phyloP scores from a whole-genome alignment of 1,139 yeast genomes.

The Geotrichum candidum region DNA sequence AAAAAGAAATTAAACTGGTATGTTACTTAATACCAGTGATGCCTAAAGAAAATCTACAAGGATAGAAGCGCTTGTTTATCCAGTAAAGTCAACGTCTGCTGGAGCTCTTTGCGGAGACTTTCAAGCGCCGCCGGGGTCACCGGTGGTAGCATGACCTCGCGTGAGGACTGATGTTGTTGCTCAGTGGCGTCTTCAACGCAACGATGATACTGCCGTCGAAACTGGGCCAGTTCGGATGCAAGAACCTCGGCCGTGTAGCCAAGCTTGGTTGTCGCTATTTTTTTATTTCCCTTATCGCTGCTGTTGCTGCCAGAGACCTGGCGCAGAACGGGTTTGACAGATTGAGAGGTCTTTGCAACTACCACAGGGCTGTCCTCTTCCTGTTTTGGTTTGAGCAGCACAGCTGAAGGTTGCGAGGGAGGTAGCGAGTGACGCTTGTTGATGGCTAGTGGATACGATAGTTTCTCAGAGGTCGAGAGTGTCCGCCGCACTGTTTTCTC shows the following conservation, averaged over 20 bases:
- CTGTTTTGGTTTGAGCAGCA: not conserved
- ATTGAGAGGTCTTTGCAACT: not conserved
- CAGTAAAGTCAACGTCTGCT: conserved; percentile 21
- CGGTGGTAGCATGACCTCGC: conserved; percentile 6
- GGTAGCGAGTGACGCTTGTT: not conserved
- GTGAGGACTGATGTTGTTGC: not conserved
- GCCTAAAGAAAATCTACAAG: not conserved
- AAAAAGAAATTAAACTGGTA: no score
- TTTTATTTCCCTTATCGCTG: not conserved
- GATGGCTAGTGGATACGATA: not conserved
- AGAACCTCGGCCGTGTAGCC: conserved; percentile 11
- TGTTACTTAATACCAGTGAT: no score
- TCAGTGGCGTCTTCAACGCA: not conserved
- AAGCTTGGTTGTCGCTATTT: not conserved
- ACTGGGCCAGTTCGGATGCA: conserved; percentile 18
- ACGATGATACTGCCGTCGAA: conserved; percentile 20
- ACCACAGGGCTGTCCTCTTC: not conserved
- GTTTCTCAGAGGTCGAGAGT: not conserved
- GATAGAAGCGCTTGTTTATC: conserved; percentile 11
- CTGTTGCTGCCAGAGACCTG: not conserved
- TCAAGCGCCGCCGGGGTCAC: conserved; percentile 13
- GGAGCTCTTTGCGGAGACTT: conserved; percentile 22
- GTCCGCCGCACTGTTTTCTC: not conserved
- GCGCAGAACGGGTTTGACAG: not conserved
- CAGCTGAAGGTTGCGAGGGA: not conserved